Conservation (phyloP, 2,329 filamentous ascomycete species). For the Exophiala lecanii-corni region DNA sequence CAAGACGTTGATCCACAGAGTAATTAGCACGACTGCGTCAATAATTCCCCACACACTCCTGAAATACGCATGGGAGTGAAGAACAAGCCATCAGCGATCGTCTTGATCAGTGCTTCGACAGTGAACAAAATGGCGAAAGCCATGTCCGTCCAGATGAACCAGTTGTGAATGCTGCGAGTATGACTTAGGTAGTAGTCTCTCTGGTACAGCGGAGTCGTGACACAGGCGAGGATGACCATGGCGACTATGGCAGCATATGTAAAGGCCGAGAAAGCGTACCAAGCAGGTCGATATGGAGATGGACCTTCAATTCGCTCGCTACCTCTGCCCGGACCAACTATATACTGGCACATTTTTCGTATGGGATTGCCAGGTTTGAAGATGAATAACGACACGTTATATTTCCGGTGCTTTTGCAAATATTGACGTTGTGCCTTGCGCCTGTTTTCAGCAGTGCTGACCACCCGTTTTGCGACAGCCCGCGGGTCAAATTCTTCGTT, state of each 20-base stretch:
- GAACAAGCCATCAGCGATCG: slow-evolving; percentile 90
- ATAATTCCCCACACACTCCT: slow-evolving; percentile 96
- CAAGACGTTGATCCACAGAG: slow-evolving; percentile 89
- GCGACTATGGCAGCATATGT: slow-evolving; percentile 91
- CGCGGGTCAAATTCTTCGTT: slow-evolving; percentile 79
- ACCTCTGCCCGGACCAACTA: slow-evolving; percentile 88
- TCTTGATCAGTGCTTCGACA: slow-evolving; percentile 81
- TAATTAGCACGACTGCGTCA: slow-evolving; percentile 83
- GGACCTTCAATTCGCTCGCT: slow-evolving; percentile 82
- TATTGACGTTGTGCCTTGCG: slow-evolving; percentile 90
- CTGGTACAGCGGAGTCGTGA: slow-evolving; percentile 92
- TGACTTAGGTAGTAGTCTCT: slow-evolving; percentile 70
- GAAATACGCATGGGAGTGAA: slow-evolving; percentile 98
- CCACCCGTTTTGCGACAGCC: slow-evolving; percentile 84
- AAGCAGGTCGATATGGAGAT: slow-evolving; percentile 79
- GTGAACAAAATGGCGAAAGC: slow-evolving; percentile 85
- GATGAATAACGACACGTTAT: slow-evolving; percentile 87
- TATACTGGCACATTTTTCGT: slow-evolving; percentile 75
- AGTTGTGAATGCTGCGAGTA: slow-evolving; percentile 62
- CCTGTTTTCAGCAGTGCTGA: slow-evolving; percentile 73
- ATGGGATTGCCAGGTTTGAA: slow-evolving; percentile 75
- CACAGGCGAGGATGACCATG: slow-evolving; percentile 94
- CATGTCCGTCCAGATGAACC: slow-evolving; percentile 93
- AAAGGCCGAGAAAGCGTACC: slow-evolving; percentile 90
- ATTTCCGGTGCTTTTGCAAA: slow-evolving; percentile 76